phyloP scores from a whole-genome alignment of 768 basidiomycete genomes.

The Auricularia heimuer region DNA sequence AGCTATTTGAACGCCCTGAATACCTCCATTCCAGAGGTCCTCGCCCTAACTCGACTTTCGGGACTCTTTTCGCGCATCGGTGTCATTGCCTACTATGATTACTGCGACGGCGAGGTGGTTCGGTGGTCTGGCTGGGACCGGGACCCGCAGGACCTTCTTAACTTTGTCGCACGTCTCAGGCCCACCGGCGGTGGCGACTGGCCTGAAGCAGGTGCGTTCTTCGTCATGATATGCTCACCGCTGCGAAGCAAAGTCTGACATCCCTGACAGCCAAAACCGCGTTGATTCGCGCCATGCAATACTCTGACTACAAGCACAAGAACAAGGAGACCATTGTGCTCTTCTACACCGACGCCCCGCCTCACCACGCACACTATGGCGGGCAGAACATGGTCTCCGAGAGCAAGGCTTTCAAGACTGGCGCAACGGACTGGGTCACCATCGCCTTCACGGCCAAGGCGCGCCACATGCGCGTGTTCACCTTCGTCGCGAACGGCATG shows the following conservation, averaged over 20 bases:
- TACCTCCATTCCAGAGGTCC: conserved; percentile 18
- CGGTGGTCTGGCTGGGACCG: conserved; percentile 20
- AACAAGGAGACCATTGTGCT: conserved; percentile 16
- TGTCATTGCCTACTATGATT: conserved; percentile 19
- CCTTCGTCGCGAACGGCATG: conserved; percentile 12
- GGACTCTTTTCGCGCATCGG: conserved; percentile 19
- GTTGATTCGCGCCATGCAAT: conserved; percentile 17
- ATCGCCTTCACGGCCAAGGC: conserved; percentile 14
- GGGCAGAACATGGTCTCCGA: conserved; percentile 13
- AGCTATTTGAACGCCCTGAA: conserved; percentile 15
- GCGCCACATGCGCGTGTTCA: conserved; percentile 17
- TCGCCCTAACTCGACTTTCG: conserved; percentile 18
- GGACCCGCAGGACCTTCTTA: conserved; percentile 9
- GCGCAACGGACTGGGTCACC: conserved; percentile 21
- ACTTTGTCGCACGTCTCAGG: conserved; percentile 11
- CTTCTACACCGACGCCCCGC: conserved; percentile 22
- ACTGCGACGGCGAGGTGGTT: conserved; percentile 14
- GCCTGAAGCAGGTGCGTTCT: conserved; percentile 13
- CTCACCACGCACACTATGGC: conserved; percentile 15
- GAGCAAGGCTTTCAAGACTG: conserved; percentile 14
- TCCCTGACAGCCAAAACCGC: conserved; percentile 17
- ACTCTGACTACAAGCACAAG: conserved; percentile 15
- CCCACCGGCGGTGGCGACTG: conserved; percentile 19
- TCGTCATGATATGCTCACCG: neutral
- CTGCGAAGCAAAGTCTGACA: neutral